Evolutionary conservation across 2,329 filamentous ascomycete species (phyloP), one percentile per base, ranked within the genome.

Genomic region (Neoscytalidium dimidiatum): DNA sequence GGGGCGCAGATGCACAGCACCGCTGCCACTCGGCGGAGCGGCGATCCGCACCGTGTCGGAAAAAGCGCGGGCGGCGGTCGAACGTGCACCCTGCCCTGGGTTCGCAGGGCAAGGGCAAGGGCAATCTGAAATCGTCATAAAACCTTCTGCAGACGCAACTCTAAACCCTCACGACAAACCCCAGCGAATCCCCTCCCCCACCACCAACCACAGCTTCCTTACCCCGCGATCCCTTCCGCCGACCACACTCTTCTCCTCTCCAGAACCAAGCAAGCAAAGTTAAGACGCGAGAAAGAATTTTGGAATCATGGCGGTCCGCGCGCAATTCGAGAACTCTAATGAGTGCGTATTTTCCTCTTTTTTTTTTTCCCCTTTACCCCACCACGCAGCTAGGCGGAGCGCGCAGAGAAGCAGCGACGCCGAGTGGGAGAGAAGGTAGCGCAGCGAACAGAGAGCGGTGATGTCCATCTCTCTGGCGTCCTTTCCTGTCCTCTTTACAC

Each of bases 291-390:
- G 26, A 21, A 21, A 19, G 8, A 35, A 41, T 28, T 26, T 31
- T 2, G 19, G 53, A 65, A 80, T 73, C 77, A 84, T 84, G 82
- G 82, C 82, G 70, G 81, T 84, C 68, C 82, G 82, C 77, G 82
- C 82, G 67, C 77, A 92, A 78, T 95, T 95, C 78, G 92, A 95
- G 82, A 94, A 94, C 83, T 94, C 91, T 74, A 94, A 94, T 83
- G 92, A 95, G 91, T 94, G 84, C 77, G 89, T 82, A 31, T 26
- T 19, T 6, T n/a, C 13, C 13, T 19, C 23, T 28, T 38, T 31
- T 38, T 21, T 13, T n/a, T 21, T 19, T 44, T 38, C 28, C 21
- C 11, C 28, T 33, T 19, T 67, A 64, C 67, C 64, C 67, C 63
- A 61, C 64, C 53, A 64, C 48, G 57, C 26, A 21, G 31, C 41